Conservation (phyloP, 441 rosid genomes). For the Kokia cookei region DNA sequence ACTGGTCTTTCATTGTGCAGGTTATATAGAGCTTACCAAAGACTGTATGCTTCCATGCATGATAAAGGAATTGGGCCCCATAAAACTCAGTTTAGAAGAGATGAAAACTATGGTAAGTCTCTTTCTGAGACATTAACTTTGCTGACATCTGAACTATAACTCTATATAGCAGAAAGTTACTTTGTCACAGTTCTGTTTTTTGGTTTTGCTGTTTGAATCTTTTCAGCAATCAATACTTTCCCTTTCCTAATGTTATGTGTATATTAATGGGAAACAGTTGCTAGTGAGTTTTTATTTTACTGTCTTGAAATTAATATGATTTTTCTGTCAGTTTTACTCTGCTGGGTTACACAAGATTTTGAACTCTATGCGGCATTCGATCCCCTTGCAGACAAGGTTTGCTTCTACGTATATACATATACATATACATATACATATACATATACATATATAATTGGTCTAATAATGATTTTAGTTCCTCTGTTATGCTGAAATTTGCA, state of each 20-base stretch:
- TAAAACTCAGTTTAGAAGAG: conserved; percentile 96
- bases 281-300: background rate
- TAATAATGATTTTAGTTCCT: background rate
- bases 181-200: background rate
- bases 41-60: conserved; percentile 85
- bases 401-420: background rate
- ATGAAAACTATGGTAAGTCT: conserved; percentile 67
- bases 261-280: background rate
- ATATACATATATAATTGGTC: background rate
- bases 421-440: background rate
- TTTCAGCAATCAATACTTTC: background rate
- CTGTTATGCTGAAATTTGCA: background rate
- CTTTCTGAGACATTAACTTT: background rate
- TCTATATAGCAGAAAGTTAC: background rate
- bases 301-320: background rate
- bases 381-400: conserved; percentile 89
- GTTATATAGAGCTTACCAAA: conserved; percentile 92
- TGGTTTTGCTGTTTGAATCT: background rate
- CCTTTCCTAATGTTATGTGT: background rate
- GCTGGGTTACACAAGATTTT: conserved; percentile 98
- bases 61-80: conserved; percentile 78
- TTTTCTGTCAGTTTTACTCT: conserved; percentile 61
- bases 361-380: conserved; percentile 97
- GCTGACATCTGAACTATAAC: background rate
- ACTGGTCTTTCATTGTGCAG: conserved; percentile 40